Conservation (phyloP, 2,329 filamentous ascomycete genomes). For the Colletotrichum higginsianum region DNA sequence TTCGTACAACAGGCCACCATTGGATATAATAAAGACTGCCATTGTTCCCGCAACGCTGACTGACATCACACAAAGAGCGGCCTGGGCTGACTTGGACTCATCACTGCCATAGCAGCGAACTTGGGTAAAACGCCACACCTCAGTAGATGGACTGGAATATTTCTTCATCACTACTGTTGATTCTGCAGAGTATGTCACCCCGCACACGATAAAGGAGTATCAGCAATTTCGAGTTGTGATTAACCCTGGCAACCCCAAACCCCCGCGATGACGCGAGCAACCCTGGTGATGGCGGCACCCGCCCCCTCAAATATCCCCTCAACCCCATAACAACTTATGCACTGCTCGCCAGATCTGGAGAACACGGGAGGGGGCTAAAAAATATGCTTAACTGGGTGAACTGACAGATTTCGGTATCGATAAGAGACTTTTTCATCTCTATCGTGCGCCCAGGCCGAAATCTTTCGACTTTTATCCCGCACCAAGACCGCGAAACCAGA, state of each 20-base stretch:
- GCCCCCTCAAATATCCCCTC: background rate
- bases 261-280: conserved; percentile 24
- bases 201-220: background rate
- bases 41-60: too few species aligned
- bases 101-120: too few species aligned
- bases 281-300: conserved; percentile 20
- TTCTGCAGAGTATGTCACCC: too few species aligned
- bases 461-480: background rate
- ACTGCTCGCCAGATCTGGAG: background rate
- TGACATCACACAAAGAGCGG: too few species aligned
- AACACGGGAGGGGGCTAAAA: background rate
- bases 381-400: background rate
- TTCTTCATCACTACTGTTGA: too few species aligned
- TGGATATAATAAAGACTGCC: too few species aligned
- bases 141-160: too few species aligned
- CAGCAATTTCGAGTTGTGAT: background rate
- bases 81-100: too few species aligned
- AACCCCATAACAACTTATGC: background rate
- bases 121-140: too few species aligned
- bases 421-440: too few species aligned
- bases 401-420: background rate
- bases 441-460: too few species aligned
- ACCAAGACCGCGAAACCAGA: background rate
- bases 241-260: background rate
- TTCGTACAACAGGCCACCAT: too few species aligned